Evolutionary conservation across 352 stramenopile species (phyloP), one percentile per base, ranked within the genome.

Genomic region (Globisporangium polare): DNA sequence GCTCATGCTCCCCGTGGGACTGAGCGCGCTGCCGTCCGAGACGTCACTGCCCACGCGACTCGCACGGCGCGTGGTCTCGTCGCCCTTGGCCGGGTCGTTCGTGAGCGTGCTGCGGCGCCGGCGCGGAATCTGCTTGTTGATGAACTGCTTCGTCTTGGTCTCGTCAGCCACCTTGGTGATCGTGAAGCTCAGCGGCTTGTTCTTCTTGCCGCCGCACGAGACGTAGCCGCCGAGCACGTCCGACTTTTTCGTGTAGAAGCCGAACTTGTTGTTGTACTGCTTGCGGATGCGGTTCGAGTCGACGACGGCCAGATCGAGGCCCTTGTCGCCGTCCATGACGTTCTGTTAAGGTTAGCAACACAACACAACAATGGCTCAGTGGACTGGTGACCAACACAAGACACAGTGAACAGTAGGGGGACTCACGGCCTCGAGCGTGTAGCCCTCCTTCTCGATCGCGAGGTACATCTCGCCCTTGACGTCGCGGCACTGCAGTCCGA

Each of bases 401-500:
- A 6, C 1, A 9, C 1, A 24, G 43, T 12, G 9, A 29, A 18
- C 24, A 35, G 29, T 22, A 13, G 15, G 13, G 13, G n/a, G 15
- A 65, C 65, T 33, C 51, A 80, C 68, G n/a, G 77, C 78, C n/a
- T 77, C 64, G 26, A 69, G 62, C 10, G 69, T 80, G 65, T 64
- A 69, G 26, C 72, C 75, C 12, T 84, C 69, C 53, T 90, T 90
- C 58, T 82, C 74, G 33, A 89, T 55, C 26, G 73, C 57, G 51
- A 93, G 66, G 64, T 82, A 84, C 80, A 91, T 90, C 54, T 90
- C 80, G 41, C 82, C 80, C 67, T 92, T 91, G 66, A 78, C 62
- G 35, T 60, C 62, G 9, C 64, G 66, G 41, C 73, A 56, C 39
- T 87, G 76, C 15, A 90, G 69, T 43, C 77, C 83, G 53, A 93